phyloP scores from a whole-genome alignment of 2,329 filamentous ascomycete genomes.

The Calonectria pauciramosa region DNA sequence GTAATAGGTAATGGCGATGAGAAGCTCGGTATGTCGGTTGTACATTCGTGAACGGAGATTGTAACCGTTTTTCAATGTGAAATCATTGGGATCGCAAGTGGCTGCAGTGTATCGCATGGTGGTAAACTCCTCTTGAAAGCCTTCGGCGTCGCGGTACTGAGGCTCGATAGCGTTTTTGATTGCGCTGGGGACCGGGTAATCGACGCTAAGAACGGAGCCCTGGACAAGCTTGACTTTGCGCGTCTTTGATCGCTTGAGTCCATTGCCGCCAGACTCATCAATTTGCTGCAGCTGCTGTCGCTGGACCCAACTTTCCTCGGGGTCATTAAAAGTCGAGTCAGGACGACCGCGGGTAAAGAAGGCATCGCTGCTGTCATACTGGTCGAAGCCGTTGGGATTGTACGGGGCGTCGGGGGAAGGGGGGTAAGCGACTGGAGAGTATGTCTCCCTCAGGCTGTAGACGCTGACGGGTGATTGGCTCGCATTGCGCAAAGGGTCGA shows the following conservation, averaged over 20 bases:
- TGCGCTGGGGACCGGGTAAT: slow-evolving; percentile 10
- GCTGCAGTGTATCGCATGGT: slow-evolving; percentile 4
- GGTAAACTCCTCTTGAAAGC: neutral
- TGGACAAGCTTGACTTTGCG: slow-evolving; percentile 19
- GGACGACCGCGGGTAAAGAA: neutral
- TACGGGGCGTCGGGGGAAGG: neutral
- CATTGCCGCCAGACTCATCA: neutral
- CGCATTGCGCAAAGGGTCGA: neutral
- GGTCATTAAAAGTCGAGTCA: neutral
- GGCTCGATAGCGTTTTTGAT: slow-evolving; percentile 13
- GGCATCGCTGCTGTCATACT: neutral
- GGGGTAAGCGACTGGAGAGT: neutral
- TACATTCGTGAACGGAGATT: slow-evolving; percentile 2
- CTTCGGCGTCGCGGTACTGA: neutral
- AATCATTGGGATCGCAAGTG: slow-evolving; percentile 15
- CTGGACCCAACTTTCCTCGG: slow-evolving; percentile 7
- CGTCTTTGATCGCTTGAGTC: slow-evolving; percentile 8
- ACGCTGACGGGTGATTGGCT: neutral
- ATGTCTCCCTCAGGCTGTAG: slow-evolving; percentile 2
- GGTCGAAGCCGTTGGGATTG: neutral
- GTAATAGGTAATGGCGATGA: slow-evolving; percentile 13
- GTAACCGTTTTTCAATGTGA: slow-evolving; percentile 6
- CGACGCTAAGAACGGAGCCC: neutral
- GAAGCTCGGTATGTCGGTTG: slow-evolving; percentile 3
- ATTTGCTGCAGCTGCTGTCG: slow-evolving; percentile 8